Evolutionary conservation across 192 early-diverging fungal species (phyloP), one percentile per base, ranked within the genome.

Genomic region (Entomortierella chlamydospora): DNA sequence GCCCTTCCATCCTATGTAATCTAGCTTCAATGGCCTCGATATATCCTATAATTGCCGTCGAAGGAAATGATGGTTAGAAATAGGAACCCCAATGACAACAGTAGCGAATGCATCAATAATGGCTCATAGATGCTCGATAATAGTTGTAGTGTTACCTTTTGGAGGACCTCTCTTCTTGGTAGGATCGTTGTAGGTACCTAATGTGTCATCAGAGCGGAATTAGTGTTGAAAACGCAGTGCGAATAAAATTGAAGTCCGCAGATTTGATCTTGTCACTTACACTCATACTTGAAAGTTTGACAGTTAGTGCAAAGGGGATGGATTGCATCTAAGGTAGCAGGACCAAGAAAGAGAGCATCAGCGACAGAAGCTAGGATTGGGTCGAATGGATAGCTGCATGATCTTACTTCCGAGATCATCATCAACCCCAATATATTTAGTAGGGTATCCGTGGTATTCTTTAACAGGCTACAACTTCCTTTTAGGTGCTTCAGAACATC

Each of bases 11-110:
- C 45, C 87, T 84, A 73, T 90, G 89, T 29, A 95, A 85, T 56
- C 92, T 81, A 53, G 83, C 87, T 61, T 95, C 94, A 23, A 95
- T 94, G 18, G 89, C 91, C 61, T 94, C 94, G 30, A 95, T 94
- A 64, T 95, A 95, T 26, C 94, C 94, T 81, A 37, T 37, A 91
- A 28, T 26, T 30, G 25, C 52, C 10, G 26, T 30, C 25, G 23
- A 54, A 10, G 8, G 25, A 23, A 25, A 30, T 50, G 7, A 17
- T 50, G 20, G 15, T 47, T 17, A 20, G 12, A 47, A 11, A 47
- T 5, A 11, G 15, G 45, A 47, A 47, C 45, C 5, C 15, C 15
- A 47, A 5, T 2, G 15, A 2, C 4, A 4, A 54, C 2, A 2
- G 15, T n/a, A n/a, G n/a, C n/a, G n/a, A n/a, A n/a, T n/a, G n/a